A percentile compares a stretch with the other conserved stretches of the same genome.
Conservation (phyloP, 306 rosid genomes). For the Vachellia collinsii region DNA sequence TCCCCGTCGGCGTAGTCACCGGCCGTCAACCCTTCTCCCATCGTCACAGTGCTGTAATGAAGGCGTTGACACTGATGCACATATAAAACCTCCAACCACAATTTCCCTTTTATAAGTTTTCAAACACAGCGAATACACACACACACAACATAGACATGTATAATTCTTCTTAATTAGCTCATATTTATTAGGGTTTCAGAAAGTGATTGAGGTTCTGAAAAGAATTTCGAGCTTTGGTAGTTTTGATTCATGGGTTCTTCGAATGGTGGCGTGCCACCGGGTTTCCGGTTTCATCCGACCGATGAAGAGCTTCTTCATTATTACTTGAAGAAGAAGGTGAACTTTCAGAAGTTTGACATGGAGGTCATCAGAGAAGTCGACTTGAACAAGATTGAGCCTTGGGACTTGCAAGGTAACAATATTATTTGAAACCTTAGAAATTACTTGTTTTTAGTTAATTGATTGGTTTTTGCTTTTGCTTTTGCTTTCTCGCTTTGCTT, state of each 20-base stretch:
- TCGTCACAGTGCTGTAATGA: slow-evolving; percentile 34
- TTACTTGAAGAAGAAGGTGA: slow-evolving; percentile 87
- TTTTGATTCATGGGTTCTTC: slow-evolving; percentile 57
- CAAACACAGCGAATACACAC: not conserved
- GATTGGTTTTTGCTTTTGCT: not conserved
- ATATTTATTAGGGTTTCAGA: not conserved
- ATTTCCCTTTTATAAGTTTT: slow-evolving; percentile 24
- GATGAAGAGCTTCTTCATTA: slow-evolving; percentile 92
- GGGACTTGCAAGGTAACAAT: slow-evolving; percentile 90
- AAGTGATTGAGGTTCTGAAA: slow-evolving; percentile 11
- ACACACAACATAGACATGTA: not conserved
- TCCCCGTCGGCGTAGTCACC: slow-evolving; percentile 93
- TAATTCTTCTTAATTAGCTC: not conserved
- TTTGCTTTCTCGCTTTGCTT: not conserved
- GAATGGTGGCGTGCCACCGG: slow-evolving; percentile 92
- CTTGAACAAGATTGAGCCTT: slow-evolving; percentile 97
- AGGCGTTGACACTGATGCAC: slow-evolving; percentile 57
- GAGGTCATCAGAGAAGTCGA: slow-evolving; percentile 95
- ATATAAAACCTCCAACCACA: slow-evolving; percentile 50
- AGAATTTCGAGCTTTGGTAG: not conserved
- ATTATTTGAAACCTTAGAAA: not conserved
- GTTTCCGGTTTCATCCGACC: slow-evolving; percentile 92
- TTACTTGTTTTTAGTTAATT: not conserved
- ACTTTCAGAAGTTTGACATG: slow-evolving; percentile 92
- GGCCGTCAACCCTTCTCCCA: slow-evolving; percentile 83